Evolutionary conservation across 2,329 filamentous ascomycete genomes (phyloP).

Genomic region (Fusarium sp.): DNA sequence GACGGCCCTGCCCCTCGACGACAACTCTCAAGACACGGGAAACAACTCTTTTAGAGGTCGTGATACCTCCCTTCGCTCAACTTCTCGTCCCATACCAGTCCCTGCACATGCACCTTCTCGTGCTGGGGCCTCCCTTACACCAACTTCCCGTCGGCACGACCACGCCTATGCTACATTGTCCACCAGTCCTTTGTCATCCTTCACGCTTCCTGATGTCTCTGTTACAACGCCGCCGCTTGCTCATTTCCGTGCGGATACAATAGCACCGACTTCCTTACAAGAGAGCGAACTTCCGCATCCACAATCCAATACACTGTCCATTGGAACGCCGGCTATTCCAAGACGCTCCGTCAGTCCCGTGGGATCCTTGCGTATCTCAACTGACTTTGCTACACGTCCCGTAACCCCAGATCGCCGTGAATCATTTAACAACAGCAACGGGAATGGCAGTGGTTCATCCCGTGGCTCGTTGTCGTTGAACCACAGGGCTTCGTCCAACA

Average conservation of each 20-base stretch:
- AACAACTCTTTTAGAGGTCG: constrained; percentile 23
- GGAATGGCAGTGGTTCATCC: constrained; percentile 46
- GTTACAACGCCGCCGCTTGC: constrained; percentile 36
- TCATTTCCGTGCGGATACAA: constrained; percentile 42
- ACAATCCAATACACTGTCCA: constrained; percentile 19
- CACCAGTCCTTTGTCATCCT: constrained; percentile 28
- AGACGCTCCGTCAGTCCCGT: constrained; percentile 30
- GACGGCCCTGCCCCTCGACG: constrained; percentile 42
- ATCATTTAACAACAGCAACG: constrained; percentile 52
- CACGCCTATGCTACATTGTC: constrained; percentile 34
- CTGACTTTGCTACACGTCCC: constrained; percentile 45
- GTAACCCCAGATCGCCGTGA: constrained; percentile 38
- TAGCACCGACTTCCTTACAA: constrained; percentile 46
- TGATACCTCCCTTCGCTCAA: constrained; percentile 34
- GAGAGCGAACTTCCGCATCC: constrained; percentile 32
- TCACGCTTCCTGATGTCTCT: constrained; percentile 40
- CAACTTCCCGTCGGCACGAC: constrained; percentile 29
- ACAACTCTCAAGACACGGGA: constrained; percentile 22
- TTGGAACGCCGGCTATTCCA: constrained; percentile 18
- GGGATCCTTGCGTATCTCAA: constrained; percentile 51
- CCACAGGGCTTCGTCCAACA: constrained; percentile 44
- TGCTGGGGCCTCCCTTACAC: constrained; percentile 29
- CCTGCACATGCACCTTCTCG: constrained; percentile 25
- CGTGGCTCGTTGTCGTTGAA: constrained; percentile 42
- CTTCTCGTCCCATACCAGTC: constrained; percentile 35